These are phyloP conservation scores for Albophoma yamanashiensis DNA, from an alignment of 2,329 filamentous ascomycete genomes.

Conservation along the genomic window DNA sequence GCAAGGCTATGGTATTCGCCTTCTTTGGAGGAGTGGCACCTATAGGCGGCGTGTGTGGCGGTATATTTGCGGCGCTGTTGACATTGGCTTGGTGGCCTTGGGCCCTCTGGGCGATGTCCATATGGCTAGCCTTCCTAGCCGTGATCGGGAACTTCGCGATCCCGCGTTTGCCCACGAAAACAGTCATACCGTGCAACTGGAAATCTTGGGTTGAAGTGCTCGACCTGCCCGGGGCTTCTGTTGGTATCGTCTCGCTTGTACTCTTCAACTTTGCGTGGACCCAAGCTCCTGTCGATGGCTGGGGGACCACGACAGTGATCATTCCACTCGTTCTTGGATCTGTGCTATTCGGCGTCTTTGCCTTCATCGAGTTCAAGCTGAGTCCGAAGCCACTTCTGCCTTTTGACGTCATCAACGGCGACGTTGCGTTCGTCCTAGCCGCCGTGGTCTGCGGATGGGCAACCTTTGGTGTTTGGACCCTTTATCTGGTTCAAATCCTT, in stretches of 20 bases:
- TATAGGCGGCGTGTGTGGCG: slow-evolving; percentile 31
- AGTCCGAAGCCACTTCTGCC: slow-evolving; percentile 46
- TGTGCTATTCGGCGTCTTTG: slow-evolving; percentile 42
- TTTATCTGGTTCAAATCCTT: slow-evolving; percentile 40
- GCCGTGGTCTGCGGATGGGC: slow-evolving; percentile 44
- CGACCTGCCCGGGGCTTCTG: slow-evolving; percentile 26
- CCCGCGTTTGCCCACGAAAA: slow-evolving; percentile 15
- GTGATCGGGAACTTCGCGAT: slow-evolving; percentile 21
- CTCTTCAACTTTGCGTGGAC: slow-evolving; percentile 60
- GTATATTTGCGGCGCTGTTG: slow-evolving; percentile 28
- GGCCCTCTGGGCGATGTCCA: slow-evolving; percentile 31
- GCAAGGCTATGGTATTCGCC: slow-evolving; percentile 50
- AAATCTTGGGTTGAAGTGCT: slow-evolving; percentile 17
- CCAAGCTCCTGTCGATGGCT: slow-evolving; percentile 49
- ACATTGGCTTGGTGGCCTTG: slow-evolving; percentile 36
- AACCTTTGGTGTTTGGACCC: slow-evolving; percentile 42
- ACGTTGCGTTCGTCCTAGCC: slow-evolving; percentile 43
- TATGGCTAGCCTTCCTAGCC: slow-evolving; percentile 22
- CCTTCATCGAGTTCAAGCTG: slow-evolving; percentile 40
- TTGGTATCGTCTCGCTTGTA: slow-evolving; percentile 43
- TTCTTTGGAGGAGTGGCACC: slow-evolving; percentile 36
- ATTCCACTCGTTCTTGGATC: slow-evolving; percentile 46
- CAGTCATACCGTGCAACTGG: slow-evolving; percentile 2
- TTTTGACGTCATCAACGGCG: slow-evolving; percentile 32
- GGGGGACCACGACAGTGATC: slow-evolving; percentile 45